Conservation (phyloP, 2,329 filamentous ascomycete genomes). For the Colletotrichum acutatum region DNA sequence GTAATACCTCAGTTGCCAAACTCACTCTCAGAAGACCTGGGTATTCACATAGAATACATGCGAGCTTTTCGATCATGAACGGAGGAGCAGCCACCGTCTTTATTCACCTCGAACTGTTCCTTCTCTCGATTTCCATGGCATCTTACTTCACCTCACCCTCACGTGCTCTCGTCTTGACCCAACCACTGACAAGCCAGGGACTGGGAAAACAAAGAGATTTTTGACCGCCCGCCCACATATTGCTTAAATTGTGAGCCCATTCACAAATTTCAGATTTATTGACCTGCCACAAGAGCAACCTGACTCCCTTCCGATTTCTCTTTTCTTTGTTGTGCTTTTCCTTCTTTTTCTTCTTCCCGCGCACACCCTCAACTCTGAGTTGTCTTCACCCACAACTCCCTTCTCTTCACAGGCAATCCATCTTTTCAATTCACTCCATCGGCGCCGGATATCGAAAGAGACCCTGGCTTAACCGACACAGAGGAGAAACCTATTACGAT, state of each 20-base stretch:
- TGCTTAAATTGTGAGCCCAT: background rate
- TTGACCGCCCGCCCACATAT: background rate
- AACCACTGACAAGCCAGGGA: background rate
- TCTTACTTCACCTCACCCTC: background rate
- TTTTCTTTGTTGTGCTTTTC: background rate
- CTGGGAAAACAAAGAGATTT: background rate
- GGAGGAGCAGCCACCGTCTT: background rate
- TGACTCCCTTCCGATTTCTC: background rate
- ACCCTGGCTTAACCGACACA: background rate
- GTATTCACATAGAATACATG: background rate
- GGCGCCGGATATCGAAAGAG: no score
- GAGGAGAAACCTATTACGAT: background rate
- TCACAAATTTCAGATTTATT: background rate
- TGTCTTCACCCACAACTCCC: background rate
- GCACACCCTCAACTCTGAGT: no score
- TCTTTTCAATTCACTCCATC: background rate
- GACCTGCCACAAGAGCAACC: background rate
- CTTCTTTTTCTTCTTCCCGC: background rate
- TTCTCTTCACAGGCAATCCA: background rate
- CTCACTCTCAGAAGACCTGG: background rate
- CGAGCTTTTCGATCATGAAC: background rate
- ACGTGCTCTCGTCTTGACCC: background rate
- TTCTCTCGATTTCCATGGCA: no score
- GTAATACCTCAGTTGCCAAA: no score
- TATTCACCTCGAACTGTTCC: background rate